phyloP scores from a whole-genome alignment of 495 filamentous ascomycete species.

The Cudoniella acicularis region DNA sequence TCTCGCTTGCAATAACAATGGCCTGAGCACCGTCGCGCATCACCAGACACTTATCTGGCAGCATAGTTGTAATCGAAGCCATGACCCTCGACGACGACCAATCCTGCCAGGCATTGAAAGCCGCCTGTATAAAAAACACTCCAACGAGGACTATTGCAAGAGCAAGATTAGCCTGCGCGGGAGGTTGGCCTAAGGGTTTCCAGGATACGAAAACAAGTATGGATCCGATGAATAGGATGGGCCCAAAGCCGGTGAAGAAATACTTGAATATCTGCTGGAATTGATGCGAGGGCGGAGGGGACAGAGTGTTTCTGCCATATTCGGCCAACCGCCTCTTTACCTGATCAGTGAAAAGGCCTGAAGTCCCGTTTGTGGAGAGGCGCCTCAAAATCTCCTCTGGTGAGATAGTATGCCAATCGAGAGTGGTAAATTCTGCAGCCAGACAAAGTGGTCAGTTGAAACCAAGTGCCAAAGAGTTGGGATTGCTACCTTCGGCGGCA shows the following conservation, averaged over 20 bases:
- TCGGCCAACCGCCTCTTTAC: conserved; percentile 43
- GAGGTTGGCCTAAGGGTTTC: conserved; percentile 67
- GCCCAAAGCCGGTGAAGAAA: conserved; percentile 69
- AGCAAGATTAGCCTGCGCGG: conserved; percentile 59
- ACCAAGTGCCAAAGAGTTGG: too few species aligned
- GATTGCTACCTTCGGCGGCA: too few species aligned
- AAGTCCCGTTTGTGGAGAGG: too few species aligned
- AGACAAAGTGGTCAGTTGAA: too few species aligned
- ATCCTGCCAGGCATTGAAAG: conserved; percentile 63
- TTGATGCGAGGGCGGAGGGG: conserved; percentile 53
- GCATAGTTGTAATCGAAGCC: conserved; percentile 61
- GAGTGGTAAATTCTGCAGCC: too few species aligned
- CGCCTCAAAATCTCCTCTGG: too few species aligned
- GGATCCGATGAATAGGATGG: conserved; percentile 56
- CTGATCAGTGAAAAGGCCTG: conserved; percentile 49
- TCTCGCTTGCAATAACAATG: conserved; percentile 47
- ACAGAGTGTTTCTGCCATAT: conserved; percentile 59
- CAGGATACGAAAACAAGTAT: conserved; percentile 66
- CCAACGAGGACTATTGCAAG: conserved; percentile 60
- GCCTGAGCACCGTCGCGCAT: conserved; percentile 53
- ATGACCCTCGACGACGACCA: conserved; percentile 60
- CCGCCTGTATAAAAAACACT: conserved; percentile 65
- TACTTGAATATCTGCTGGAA: conserved; percentile 58
- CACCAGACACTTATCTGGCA: conserved; percentile 60
- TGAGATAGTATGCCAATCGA: too few species aligned